Percentiles rank a stretch among this genome's conserved stretches.
phyloP scores from a whole-genome alignment of 345 rosid species.

The Murraya koenigii region DNA sequence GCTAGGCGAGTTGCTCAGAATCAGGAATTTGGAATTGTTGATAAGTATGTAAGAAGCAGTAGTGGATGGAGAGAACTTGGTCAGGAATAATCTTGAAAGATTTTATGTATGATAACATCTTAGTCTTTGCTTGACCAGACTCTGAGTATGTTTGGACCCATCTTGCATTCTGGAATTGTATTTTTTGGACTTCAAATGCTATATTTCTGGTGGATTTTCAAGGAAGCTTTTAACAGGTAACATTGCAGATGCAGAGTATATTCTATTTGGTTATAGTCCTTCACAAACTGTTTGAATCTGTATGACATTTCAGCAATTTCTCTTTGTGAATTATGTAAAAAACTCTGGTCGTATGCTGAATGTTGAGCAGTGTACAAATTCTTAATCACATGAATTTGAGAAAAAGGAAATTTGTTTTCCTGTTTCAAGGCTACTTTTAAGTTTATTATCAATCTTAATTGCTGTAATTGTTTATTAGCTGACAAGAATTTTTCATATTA shows the following conservation, averaged over 20 bases:
- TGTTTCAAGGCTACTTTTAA: neutral
- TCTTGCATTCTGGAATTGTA: slow-evolving; percentile 4
- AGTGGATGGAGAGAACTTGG: slow-evolving; percentile 46
- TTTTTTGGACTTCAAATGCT: slow-evolving; percentile 18
- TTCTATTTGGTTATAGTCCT: slow-evolving; percentile 1
- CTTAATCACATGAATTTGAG: neutral
- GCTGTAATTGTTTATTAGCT: neutral
- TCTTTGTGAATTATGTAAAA: slow-evolving; percentile 3
- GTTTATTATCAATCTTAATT: neutral
- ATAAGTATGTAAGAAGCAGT: slow-evolving; percentile 46
- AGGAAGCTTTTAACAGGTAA: slow-evolving; percentile 31
- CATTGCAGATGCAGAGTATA: slow-evolving; percentile 3
- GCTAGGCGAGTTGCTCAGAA: slow-evolving; percentile 45
- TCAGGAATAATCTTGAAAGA: slow-evolving; percentile 16
- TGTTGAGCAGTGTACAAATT: neutral
- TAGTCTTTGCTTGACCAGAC: neutral
- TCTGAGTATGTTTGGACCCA: slow-evolving; percentile 1
- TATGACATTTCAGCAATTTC: neutral
- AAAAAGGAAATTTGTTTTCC: neutral
- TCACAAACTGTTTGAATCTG: neutral
- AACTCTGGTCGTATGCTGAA: neutral
- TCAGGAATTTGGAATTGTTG: slow-evolving; percentile 40
- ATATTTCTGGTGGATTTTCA: slow-evolving; percentile 11
- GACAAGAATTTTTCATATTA: neutral
- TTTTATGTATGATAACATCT: slow-evolving; percentile 3